Conservation (phyloP, 2,329 filamentous ascomycete genomes). For the Didymella sp. region DNA sequence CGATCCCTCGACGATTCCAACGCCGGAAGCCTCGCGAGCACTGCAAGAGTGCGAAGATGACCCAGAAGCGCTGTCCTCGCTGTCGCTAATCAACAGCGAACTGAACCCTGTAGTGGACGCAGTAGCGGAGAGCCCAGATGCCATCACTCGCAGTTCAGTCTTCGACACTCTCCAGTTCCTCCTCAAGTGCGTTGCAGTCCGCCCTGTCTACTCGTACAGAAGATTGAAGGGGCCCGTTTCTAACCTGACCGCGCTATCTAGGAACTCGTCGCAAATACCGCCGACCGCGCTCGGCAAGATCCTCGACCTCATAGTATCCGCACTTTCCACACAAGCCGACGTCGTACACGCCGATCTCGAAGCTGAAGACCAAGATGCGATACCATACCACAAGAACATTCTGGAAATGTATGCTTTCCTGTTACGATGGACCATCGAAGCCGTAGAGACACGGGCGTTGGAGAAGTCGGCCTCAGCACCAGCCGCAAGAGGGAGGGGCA, state of each 20-base stretch:
- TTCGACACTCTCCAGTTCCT: slow-evolving; percentile 96
- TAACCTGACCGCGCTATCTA: slow-evolving; percentile 71
- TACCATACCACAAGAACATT: slow-evolving; percentile 86
- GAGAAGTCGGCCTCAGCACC: slow-evolving; percentile 82
- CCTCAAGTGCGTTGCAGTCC: slow-evolving; percentile 84
- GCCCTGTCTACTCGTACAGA: slow-evolving; percentile 45
- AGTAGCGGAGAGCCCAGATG: slow-evolving; percentile 89
- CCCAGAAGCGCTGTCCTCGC: slow-evolving; percentile 78
- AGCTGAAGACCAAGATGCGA: slow-evolving; percentile 79
- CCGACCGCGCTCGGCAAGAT: slow-evolving; percentile 88
- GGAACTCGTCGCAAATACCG: slow-evolving; percentile 80
- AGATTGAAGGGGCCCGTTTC: slow-evolving; percentile 48
- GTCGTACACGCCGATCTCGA: slow-evolving; percentile 85
- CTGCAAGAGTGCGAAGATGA: slow-evolving; percentile 93
- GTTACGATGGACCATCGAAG: slow-evolving; percentile 91
- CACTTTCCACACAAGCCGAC: slow-evolving; percentile 84
- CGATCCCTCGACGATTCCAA: slow-evolving; percentile 82
- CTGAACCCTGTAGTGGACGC: slow-evolving; percentile 93
- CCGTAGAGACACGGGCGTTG: slow-evolving; percentile 90
- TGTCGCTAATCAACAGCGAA: slow-evolving; percentile 78
- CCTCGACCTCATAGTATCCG: slow-evolving; percentile 87
- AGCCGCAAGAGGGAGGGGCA: slow-evolving; percentile 74
- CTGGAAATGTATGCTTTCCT: slow-evolving; percentile 95
- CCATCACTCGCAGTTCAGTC: slow-evolving; percentile 75
- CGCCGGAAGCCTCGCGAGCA: slow-evolving; percentile 81